Conservation (phyloP, 2,329 filamentous ascomycete genomes). For the Pseudocercospora crystallina region DNA sequence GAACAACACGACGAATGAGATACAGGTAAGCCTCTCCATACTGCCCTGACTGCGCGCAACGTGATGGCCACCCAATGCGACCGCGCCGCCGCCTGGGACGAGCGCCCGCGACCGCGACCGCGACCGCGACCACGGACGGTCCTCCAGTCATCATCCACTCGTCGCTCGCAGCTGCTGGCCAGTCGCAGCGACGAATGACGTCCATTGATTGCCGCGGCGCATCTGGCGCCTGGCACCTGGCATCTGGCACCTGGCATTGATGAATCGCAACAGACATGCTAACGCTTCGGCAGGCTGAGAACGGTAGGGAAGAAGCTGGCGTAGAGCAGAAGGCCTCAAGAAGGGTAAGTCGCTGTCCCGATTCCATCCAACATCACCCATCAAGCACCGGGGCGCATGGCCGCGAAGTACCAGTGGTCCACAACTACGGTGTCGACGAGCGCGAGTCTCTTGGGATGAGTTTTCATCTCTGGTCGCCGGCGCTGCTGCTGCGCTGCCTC, state of each 20-base stretch:
- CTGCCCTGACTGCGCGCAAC: conserved; percentile 7
- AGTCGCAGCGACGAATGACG: not conserved
- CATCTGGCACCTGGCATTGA: conserved; percentile 7
- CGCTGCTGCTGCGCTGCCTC: too few relatives aligned
- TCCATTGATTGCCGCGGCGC: not conserved
- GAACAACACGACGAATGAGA: conserved; percentile 7
- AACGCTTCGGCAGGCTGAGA: conserved; percentile 6
- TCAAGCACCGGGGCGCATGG: too few relatives aligned
- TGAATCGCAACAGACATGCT: conserved; percentile 13
- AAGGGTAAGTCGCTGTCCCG: too few relatives aligned
- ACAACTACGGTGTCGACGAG: too few relatives aligned
- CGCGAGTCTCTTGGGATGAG: too few relatives aligned
- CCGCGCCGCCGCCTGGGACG: conserved; percentile 4
- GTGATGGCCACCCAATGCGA: not conserved
- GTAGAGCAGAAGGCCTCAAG: too few relatives aligned
- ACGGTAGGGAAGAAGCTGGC: too few relatives aligned
- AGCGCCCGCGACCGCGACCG: not conserved
- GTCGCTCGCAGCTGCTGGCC: not conserved
- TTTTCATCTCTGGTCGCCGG: too few relatives aligned
- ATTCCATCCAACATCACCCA: too few relatives aligned
- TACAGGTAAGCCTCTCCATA: conserved; percentile 8
- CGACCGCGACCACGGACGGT: conserved; percentile 3
- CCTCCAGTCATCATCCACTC: conserved; percentile 4
- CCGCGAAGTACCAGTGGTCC: too few relatives aligned
- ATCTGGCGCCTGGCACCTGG: conserved; percentile 8